phyloP scores from a whole-genome alignment of 148 eudicot species.

The Fallopia convolvulus region DNA sequence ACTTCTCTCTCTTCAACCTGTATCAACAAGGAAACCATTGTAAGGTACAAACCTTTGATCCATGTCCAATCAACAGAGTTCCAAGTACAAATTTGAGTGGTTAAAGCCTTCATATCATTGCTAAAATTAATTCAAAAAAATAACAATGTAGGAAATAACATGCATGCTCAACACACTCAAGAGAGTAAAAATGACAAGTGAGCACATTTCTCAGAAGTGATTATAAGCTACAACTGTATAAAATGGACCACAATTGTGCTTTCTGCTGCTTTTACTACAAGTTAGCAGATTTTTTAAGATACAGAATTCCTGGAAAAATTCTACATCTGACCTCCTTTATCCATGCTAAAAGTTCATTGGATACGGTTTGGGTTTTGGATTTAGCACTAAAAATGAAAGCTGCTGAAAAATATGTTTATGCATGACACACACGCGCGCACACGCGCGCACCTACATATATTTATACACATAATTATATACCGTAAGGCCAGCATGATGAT shows the following conservation, averaged over 20 bases:
- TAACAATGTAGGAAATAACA: background rate
- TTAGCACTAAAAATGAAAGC: background rate
- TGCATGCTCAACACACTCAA: background rate
- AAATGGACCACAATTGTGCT: background rate
- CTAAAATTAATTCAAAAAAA: background rate
- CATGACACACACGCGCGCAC: no score
- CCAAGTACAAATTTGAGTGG: background rate
- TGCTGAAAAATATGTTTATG: background rate
- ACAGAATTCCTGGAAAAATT: background rate
- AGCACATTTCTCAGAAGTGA: background rate
- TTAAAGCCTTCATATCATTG: background rate
- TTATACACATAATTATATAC: slow-evolving; percentile 26
- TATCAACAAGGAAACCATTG: slow-evolving; percentile 5
- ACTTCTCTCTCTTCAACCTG: slow-evolving; percentile 98
- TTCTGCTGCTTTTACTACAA: background rate
- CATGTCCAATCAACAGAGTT: slow-evolving; percentile 4
- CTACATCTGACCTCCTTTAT: background rate
- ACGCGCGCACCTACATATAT: background rate
- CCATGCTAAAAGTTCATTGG: background rate
- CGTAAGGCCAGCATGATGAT: slow-evolving; percentile 99
- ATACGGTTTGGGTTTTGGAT: background rate
- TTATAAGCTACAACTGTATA: background rate
- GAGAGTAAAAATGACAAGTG: background rate
- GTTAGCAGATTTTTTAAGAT: background rate
- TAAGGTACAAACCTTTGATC: background rate